Evolutionary conservation across 345 rosid species (phyloP).

Genomic region (Draba incana): DNA sequence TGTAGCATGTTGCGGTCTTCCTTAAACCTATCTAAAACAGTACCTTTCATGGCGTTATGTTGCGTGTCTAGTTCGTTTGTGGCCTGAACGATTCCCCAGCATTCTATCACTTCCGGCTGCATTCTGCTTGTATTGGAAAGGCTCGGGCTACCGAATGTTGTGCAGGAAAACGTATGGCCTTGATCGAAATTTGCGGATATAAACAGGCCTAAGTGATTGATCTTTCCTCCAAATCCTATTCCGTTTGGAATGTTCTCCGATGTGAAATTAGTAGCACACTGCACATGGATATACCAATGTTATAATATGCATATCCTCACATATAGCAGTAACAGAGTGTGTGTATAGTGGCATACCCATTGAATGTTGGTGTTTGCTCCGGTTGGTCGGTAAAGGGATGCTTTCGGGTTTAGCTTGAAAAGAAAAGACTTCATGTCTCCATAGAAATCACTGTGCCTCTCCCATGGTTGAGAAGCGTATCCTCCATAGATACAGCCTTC

Average conservation of each 20-base stretch:
- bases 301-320: not conserved
- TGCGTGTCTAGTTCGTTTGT: constrained; percentile 47
- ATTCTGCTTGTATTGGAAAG: constrained; percentile 59
- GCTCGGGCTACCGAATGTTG: constrained; percentile 82
- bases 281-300: constrained; percentile 19
- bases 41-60: constrained; percentile 50
- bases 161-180: constrained; percentile 73
- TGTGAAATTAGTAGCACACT: constrained; percentile 87
- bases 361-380: constrained; percentile 84
- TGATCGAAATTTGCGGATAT: constrained; percentile 75
- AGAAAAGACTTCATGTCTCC: constrained; percentile 93
- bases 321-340: not conserved
- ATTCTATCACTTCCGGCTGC: constrained; percentile 77
- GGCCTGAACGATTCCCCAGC: constrained; percentile 72
- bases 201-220: constrained; percentile 78
- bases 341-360: constrained; percentile 59
- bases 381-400: constrained; percentile 75
- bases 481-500: constrained; percentile 86
- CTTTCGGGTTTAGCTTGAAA: constrained; percentile 77
- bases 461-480: constrained; percentile 94
- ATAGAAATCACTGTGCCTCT: constrained; percentile 78
- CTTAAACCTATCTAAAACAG: constrained; percentile 73
- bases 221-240: constrained; percentile 83
- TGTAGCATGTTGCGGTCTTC: constrained; percentile 91
- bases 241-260: constrained; percentile 96